These are phyloP conservation scores for Ustilago crameri DNA, from an alignment of 1,284 basidiomycete species.

Conservation along the genomic window DNA sequence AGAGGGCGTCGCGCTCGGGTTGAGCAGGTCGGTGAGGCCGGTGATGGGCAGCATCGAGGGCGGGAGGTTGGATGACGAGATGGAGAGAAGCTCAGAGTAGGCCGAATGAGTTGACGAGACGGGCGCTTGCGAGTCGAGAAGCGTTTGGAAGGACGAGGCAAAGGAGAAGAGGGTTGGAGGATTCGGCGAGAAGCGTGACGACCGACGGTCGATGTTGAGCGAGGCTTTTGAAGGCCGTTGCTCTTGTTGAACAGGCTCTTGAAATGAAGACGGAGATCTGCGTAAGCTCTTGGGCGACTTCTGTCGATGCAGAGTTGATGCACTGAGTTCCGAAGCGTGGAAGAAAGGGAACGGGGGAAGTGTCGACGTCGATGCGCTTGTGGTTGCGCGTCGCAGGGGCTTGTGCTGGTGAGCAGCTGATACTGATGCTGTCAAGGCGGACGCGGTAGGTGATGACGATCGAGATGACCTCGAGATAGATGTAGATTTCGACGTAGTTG, in stretches of 20 bases:
- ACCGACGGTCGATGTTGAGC: background rate
- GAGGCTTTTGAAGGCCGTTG: background rate
- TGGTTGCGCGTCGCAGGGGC: too few species aligned
- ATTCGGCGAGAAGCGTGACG: conserved; percentile 12
- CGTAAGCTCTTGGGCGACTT: too few species aligned
- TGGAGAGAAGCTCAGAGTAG: conserved; percentile 42
- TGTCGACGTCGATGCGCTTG: too few species aligned
- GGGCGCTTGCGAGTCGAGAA: conserved; percentile 42
- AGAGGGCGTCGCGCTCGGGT: conserved; percentile 16
- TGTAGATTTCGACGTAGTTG: background rate
- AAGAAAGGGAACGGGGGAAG: too few species aligned
- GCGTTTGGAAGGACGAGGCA: conserved; percentile 38
- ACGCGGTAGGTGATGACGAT: background rate
- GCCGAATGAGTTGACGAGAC: conserved; percentile 37
- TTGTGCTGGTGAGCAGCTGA: too few species aligned
- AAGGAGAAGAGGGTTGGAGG: conserved; percentile 28
- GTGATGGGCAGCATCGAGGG: conserved; percentile 40
- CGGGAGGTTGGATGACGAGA: conserved; percentile 26
- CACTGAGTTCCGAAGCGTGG: too few species aligned
- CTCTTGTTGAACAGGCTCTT: too few species aligned
- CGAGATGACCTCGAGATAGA: background rate
- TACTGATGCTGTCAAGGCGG: too few species aligned
- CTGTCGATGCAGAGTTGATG: too few species aligned
- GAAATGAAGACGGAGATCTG: too few species aligned
- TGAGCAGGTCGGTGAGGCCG: conserved; percentile 20